Conservation (phyloP, 805 yeast genomes). For the Cyberlindnera mycetangii region DNA sequence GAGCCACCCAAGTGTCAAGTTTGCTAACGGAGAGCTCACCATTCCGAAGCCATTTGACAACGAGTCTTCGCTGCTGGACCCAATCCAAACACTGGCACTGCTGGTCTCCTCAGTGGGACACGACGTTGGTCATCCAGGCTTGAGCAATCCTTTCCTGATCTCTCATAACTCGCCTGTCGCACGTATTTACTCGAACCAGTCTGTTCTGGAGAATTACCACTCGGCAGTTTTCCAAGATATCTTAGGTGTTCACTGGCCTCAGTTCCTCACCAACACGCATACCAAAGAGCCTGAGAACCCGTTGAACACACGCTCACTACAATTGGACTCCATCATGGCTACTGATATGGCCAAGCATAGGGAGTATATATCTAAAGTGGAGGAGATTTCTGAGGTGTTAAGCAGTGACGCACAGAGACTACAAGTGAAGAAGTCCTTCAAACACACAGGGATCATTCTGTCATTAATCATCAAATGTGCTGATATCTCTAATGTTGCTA, state of each 20-base stretch:
- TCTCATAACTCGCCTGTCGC: constrained; percentile 63
- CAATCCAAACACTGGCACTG: constrained; percentile 52
- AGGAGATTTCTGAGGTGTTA: constrained; percentile 28
- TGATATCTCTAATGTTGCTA: constrained; percentile 89
- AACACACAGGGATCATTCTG: constrained; percentile 44
- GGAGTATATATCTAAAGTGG: constrained; percentile 58
- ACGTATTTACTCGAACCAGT: constrained; percentile 53
- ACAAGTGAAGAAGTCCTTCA: constrained; percentile 17
- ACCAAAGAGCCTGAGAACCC: constrained; percentile 11
- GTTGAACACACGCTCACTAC: constrained; percentile 26
- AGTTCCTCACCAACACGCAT: constrained; percentile 24
- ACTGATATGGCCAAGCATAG: constrained; percentile 95
- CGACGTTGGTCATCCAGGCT: constrained; percentile 95
- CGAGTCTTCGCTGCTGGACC: constrained; percentile 23
- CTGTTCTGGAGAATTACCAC: constrained; percentile 84
- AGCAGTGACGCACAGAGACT: constrained; percentile 14
- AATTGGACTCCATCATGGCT: constrained; percentile 54
- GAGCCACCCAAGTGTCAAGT: constrained; percentile 18
- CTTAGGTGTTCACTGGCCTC: constrained; percentile 52
- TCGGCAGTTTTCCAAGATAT: constrained; percentile 56
- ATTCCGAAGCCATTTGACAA: constrained; percentile 7
- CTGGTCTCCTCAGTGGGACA: constrained; percentile 88
- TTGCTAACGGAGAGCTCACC: neutral
- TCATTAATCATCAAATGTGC: constrained; percentile 87
- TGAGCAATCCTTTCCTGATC: constrained; percentile 73